Conservation (phyloP, 768 basidiomycete genomes). For the Trametes cubensis region DNA sequence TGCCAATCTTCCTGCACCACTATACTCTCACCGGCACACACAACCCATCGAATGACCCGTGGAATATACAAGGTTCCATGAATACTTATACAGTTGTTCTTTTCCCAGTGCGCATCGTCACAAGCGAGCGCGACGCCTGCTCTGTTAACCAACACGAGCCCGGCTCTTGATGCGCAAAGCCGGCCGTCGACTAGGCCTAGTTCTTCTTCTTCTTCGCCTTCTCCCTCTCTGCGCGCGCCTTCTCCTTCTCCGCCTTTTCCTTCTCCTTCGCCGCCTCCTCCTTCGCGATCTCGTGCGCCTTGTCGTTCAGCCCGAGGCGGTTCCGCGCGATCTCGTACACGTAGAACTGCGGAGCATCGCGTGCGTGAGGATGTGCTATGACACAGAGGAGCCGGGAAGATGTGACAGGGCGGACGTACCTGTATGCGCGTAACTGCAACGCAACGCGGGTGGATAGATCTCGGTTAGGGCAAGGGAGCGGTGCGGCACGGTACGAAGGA, state of each 20-base stretch:
- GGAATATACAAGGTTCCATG: no score
- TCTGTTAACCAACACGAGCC: no score
- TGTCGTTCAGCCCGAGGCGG: conserved; percentile 86
- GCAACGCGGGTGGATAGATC: background rate
- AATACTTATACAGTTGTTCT: no score
- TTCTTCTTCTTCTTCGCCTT: conserved; percentile 43
- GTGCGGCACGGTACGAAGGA: background rate
- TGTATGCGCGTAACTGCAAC: conserved; percentile 68
- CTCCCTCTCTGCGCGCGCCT: conserved; percentile 36
- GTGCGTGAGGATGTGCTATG: background rate
- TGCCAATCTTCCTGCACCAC: no score
- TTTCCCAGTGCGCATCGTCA: no score
- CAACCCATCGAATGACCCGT: no score
- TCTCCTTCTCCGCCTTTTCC: conserved; percentile 63
- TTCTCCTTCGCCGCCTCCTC: conserved; percentile 57
- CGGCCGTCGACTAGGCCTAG: background rate
- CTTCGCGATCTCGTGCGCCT: conserved; percentile 79
- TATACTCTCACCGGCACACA: no score
- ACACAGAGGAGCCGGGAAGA: background rate
- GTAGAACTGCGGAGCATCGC: conserved; percentile 66
- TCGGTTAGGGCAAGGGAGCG: conserved; percentile 10
- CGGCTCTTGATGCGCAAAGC: no score
- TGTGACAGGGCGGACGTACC: conserved; percentile 38
- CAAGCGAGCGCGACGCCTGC: background rate
- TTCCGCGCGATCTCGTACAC: conserved; percentile 96